Evolutionary conservation across 1,284 basidiomycete genomes (phyloP).

Genomic region (Apiotrichum akiyoshidainum): DNA sequence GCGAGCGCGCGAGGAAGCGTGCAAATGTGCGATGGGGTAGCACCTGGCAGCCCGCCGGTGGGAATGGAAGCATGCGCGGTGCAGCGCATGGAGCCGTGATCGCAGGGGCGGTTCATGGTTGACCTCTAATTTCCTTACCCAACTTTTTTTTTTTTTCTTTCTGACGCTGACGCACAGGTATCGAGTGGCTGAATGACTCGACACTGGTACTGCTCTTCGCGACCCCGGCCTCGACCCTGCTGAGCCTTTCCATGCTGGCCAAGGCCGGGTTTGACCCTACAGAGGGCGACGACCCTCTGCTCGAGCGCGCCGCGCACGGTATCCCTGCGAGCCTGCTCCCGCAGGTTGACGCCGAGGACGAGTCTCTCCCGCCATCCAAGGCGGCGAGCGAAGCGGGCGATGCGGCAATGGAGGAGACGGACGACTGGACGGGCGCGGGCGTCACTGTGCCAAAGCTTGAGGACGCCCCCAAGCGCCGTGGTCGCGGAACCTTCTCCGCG

Average conservation of each 20-base stretch:
- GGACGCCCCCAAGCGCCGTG: constrained; percentile 25
- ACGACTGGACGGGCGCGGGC: neutral
- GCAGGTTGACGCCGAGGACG: constrained; percentile 6
- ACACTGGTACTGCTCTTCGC: constrained; percentile 42
- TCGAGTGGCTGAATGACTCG: constrained; percentile 49
- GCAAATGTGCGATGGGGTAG: too few species aligned
- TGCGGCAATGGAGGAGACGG: neutral
- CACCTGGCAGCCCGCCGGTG: too few species aligned
- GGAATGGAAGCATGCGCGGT: too few species aligned
- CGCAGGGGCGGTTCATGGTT: too few species aligned
- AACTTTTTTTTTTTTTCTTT: neutral
- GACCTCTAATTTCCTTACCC: too few species aligned
- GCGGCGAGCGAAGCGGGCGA: neutral
- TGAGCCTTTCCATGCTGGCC: constrained; percentile 37
- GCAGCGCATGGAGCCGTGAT: too few species aligned
- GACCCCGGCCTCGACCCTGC: constrained; percentile 33
- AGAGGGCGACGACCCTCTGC: constrained; percentile 45
- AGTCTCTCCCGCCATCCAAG: neutral
- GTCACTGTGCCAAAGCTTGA: neutral
- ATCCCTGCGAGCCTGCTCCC: constrained; percentile 39
- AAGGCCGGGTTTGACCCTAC: constrained; percentile 48
- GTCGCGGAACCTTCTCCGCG: constrained; percentile 36
- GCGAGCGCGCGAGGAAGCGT: too few species aligned
- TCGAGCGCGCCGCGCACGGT: constrained; percentile 40
- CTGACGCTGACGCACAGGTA: constrained; percentile 27